Conservation (phyloP, 768 basidiomycete genomes). For the Termitomyces sp. region DNA sequence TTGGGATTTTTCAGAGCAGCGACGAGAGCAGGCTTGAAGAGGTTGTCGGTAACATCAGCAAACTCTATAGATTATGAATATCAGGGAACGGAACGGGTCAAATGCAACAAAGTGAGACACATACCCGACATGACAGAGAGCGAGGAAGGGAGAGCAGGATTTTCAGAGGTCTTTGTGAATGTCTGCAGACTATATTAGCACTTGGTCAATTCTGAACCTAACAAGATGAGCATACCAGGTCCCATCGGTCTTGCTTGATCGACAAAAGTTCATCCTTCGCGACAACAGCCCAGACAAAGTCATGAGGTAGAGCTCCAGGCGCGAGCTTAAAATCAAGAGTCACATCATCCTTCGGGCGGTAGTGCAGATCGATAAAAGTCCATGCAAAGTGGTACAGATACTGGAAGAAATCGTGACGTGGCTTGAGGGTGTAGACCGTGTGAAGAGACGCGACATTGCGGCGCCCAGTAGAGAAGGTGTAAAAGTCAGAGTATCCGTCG, state of each 20-base stretch:
- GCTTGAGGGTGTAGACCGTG: conserved; percentile 72
- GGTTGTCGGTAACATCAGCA: conserved; percentile 77
- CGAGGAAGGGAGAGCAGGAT: conserved; percentile 53
- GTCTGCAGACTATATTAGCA: conserved; percentile 44
- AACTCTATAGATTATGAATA: conserved; percentile 51
- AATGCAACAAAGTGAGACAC: not conserved
- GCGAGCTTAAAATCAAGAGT: conserved; percentile 79
- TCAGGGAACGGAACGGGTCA: conserved; percentile 7
- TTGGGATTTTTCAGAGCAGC: conserved; percentile 63
- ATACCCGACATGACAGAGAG: conserved; percentile 77
- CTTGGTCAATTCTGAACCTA: not conserved
- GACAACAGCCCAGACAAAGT: conserved; percentile 84
- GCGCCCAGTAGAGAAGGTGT: conserved; percentile 85
- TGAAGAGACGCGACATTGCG: conserved; percentile 77
- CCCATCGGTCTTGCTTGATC: conserved; percentile 78
- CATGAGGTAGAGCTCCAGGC: conserved; percentile 45
- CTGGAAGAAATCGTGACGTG: conserved; percentile 82
- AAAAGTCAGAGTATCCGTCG: conserved; percentile 80
- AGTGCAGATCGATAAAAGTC: conserved; percentile 75
- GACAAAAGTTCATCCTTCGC: conserved; percentile 73
- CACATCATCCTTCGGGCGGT: conserved; percentile 65
- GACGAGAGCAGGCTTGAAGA: conserved; percentile 63
- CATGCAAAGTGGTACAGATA: conserved; percentile 57
- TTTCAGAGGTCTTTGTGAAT: conserved; percentile 78
- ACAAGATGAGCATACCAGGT: conserved; percentile 60